Conservation (phyloP, 140 eudicot genomes). For the Oenanthe javanica region DNA sequence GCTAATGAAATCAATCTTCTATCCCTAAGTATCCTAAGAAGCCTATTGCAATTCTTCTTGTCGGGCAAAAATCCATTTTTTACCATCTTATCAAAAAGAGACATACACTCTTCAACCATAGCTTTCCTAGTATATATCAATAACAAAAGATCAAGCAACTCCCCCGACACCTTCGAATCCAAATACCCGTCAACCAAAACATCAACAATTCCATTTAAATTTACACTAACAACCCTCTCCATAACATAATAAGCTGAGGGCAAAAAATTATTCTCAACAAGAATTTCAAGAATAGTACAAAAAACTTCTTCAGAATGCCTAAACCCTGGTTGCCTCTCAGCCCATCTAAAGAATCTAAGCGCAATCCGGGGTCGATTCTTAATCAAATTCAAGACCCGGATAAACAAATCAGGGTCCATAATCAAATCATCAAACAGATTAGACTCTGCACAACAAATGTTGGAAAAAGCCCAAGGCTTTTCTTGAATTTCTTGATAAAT, state of each 20-base stretch:
- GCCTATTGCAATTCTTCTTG: conserved; percentile 55
- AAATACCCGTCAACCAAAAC: conserved; percentile 33
- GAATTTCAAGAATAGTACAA: conserved; percentile 48
- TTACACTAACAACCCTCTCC: conserved; percentile 36
- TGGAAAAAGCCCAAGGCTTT: conserved; percentile 30
- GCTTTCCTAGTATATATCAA: conserved; percentile 28
- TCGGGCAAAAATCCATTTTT: conserved; percentile 48
- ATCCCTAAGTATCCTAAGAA: conserved; percentile 55
- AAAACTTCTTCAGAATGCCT: conserved; percentile 26
- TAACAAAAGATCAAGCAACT: conserved; percentile 47
- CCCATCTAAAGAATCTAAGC: conserved; percentile 52
- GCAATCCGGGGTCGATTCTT: conserved; percentile 37
- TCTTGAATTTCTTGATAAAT: conserved; percentile 31
- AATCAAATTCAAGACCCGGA: conserved; percentile 41
- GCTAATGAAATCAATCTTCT: conserved; percentile 26
- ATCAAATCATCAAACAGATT: conserved; percentile 23
- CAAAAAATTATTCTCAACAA: conserved; percentile 31
- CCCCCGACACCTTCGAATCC: conserved; percentile 21
- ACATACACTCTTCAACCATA: conserved; percentile 40
- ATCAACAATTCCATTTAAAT: conserved; percentile 37
- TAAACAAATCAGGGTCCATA: conserved; percentile 37
- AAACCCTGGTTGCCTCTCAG: conserved; percentile 37
- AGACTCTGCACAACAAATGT: conserved; percentile 19
- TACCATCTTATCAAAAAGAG: conserved; percentile 47
- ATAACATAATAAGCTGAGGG: conserved; percentile 35